These are phyloP conservation scores for Cryptococcus maquisensis DNA, from an alignment of 1,284 basidiomycete species.

Conservation along the genomic window DNA sequence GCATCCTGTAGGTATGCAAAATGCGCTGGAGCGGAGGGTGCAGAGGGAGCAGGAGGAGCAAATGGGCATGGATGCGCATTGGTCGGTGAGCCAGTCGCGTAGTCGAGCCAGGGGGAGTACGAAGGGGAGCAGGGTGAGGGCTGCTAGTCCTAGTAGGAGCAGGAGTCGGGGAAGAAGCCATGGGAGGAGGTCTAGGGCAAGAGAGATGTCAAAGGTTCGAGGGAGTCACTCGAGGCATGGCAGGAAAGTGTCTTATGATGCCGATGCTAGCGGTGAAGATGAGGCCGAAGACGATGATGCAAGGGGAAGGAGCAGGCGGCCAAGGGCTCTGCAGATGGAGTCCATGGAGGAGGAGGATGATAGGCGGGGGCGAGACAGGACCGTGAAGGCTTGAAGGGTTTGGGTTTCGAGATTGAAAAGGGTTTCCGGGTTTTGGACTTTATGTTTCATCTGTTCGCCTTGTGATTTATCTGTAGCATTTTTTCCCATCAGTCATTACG, in stretches of 20 bases:
- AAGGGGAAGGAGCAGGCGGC: slow-evolving; percentile 12
- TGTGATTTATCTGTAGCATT: too few species aligned
- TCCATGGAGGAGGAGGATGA: slow-evolving; percentile 3
- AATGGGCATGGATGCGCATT: slow-evolving; percentile 2
- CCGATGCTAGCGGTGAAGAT: slow-evolving; percentile 25
- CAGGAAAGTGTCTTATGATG: slow-evolving; percentile 20
- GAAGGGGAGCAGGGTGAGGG: neutral
- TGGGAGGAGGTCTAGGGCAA: neutral
- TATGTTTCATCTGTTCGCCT: too few species aligned
- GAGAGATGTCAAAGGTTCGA: slow-evolving; percentile 1
- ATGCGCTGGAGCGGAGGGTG: slow-evolving; percentile 17
- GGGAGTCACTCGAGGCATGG: slow-evolving; percentile 4
- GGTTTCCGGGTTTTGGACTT: too few species aligned
- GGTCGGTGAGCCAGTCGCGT: neutral
- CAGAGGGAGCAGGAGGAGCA: slow-evolving; percentile 1
- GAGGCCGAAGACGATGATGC: slow-evolving; percentile 5
- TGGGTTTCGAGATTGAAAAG: too few species aligned
- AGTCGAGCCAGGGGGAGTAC: neutral
- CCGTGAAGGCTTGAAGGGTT: neutral
- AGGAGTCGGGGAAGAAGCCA: neutral
- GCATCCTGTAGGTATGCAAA: slow-evolving; percentile 19
- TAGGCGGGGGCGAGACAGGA: neutral
- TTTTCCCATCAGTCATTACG: too few species aligned
- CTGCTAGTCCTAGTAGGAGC: neutral
- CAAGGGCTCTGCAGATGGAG: slow-evolving; percentile 7